Conservation (phyloP, 1,139 yeast genomes). For the Yamadazyma blattariae region DNA sequence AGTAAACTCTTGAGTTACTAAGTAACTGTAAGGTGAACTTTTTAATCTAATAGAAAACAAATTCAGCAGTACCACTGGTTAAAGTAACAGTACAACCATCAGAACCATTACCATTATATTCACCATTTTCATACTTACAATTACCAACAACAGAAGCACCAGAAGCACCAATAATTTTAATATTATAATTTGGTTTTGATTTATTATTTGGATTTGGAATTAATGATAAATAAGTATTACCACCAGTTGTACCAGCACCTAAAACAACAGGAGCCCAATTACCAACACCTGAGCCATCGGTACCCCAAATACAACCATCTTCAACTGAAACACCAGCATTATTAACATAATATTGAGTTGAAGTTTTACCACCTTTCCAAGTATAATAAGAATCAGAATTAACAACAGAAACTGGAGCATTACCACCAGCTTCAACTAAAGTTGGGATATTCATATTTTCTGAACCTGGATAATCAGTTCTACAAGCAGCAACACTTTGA, state of each 20-base stretch:
- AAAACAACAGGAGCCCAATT: slow-evolving; percentile 98
- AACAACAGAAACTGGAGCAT: slow-evolving; percentile 73
- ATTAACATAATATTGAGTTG: slow-evolving; percentile 96
- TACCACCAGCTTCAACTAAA: slow-evolving; percentile 63
- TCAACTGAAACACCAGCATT: slow-evolving; percentile 87
- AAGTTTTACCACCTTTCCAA: slow-evolving; percentile 82
- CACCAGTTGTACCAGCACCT: slow-evolving; percentile 85
- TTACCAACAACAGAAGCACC: slow-evolving; percentile 68
- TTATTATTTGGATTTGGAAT: slow-evolving; percentile 94
- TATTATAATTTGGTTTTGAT: slow-evolving; percentile 75
- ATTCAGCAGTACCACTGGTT: slow-evolving; percentile 73
- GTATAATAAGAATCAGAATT: slow-evolving; percentile 71
- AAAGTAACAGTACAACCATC: slow-evolving; percentile 96
- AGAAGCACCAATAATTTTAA: slow-evolving; percentile 72
- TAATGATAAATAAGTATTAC: slow-evolving; percentile 81
- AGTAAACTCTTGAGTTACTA: not conserved
- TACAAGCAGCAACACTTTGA: slow-evolving; percentile 79
- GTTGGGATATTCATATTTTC: slow-evolving; percentile 98
- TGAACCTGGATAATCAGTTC: slow-evolving; percentile 98
- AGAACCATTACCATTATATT: slow-evolving; percentile 60
- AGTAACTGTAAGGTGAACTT: too few species aligned
- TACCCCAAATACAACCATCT: slow-evolving; percentile 95
- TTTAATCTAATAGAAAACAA: slow-evolving; percentile 51
- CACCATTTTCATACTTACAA: slow-evolving; percentile 79
- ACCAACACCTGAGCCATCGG: slow-evolving; percentile 75